Base-by-base conservation (phyloP, 495 filamentous ascomycete genomes). In the Aspergillus diversus region DNA sequence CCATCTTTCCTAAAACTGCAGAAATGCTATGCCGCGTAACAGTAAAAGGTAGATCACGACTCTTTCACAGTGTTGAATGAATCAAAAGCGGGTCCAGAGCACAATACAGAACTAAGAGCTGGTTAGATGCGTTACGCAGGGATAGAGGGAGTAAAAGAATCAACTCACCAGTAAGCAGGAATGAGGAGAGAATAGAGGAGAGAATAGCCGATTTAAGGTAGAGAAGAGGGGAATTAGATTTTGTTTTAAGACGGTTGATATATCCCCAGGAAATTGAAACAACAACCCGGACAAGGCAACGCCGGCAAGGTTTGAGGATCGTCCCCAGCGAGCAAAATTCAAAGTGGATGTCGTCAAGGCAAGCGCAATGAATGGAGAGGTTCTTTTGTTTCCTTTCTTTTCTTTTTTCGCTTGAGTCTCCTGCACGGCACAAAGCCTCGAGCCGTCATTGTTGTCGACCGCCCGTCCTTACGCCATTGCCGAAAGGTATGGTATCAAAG, bases 1-100 rank as follows among this genome's bases (percentile, higher is more conserved):
- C 79, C 80, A 84, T 83, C n/a, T 11, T 71, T 42, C 16, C 35
- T 32, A 50, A 32, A 16, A 54, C 31, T 61, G 21, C 21, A n/a
- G 13, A 21, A 33, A 35, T 47, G n/a, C 49, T 46, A 17, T 57
- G 33, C 52, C 47, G 32, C 7, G 39, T 43, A 33, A 27, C n/a
- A 16, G 35, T 54, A 15, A 54, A 32, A 11, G 49, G 47, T 55
- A 46, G 37, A 15, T 31, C 27, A 3, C 21, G 43, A 21, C n/a
- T 27, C 51, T 37, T 55, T 62, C 53, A 47, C 54, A 48, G n/a
- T 13, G 27, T 33, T 48, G 42, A 55, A 49, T 47, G 52, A 37
- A 33, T 51, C 35, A 43, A 21, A 9, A 11, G 62, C 49, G 33
- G 48, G 46, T 52, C 47, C 8, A 33, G 13, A 27, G 32, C 21